phyloP scores from a whole-genome alignment of 305 asterid genomes.

The Lippia alba region DNA sequence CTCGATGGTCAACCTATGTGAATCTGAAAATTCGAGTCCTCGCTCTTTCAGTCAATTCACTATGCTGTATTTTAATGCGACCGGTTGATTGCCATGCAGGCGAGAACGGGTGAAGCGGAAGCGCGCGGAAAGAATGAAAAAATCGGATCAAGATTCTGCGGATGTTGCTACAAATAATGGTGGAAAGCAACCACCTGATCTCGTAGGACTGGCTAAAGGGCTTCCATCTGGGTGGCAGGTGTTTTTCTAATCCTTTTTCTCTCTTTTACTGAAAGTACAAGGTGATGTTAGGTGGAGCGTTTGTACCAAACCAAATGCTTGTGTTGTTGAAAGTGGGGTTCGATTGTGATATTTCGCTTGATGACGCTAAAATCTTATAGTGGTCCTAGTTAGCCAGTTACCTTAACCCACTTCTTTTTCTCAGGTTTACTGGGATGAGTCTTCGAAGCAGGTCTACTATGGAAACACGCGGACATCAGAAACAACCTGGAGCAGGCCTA shows the following conservation, averaged over 20 bases:
- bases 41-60: background rate
- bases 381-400: background rate
- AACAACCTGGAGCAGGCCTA: constrained; percentile 88
- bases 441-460: constrained; percentile 81
- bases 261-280: background rate
- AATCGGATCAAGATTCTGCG: constrained; percentile 44
- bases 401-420: background rate
- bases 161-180: constrained; percentile 42
- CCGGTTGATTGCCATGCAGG: constrained; percentile 57
- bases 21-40: background rate
- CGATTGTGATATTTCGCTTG: background rate
- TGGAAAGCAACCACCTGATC: constrained; percentile 54
- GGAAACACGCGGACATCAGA: constrained; percentile 77
- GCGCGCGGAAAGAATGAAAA: constrained; percentile 68
- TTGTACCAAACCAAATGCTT: background rate
- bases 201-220: constrained; percentile 64
- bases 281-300: no score
- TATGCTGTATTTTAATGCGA: constrained; percentile 20
- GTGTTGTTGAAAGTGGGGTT: background rate
- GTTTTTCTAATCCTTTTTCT: constrained; percentile 24
- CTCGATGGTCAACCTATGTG: background rate
- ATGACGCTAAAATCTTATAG: no score
- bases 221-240: constrained; percentile 99
- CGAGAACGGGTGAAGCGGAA: constrained; percentile 93
- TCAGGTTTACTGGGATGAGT: constrained; percentile 89